Base-by-base conservation (phyloP, 441 rosid species). In the Mallotus japonicus region DNA sequence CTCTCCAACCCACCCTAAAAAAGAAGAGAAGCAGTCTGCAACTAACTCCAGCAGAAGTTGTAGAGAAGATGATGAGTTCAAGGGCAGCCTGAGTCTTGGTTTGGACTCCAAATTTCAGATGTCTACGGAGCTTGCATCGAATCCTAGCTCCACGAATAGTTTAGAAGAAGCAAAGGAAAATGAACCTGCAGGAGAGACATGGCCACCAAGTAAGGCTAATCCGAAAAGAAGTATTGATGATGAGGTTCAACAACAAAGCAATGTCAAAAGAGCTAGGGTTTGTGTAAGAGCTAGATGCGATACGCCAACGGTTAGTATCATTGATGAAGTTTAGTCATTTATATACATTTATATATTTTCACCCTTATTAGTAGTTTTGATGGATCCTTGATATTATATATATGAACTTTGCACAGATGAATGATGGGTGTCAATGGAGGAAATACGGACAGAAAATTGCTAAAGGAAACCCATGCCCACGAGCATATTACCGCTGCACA, bases 361-460 rank as follows among this genome's bases (percentile, higher is more conserved):
- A 46, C 61, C 46, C 40, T 34, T 49, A 49, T 47, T 15, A 24
- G 8, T 51, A 4, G n/a, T 9, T 69, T 42, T 69, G 16, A 54
- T 34, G 59, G 8, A 37, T 37, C 9, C 17, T 1, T 32, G 47
- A 3, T 16, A 3, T 37, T 14, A 8, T 20, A 44, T 10, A 28
- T 8, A n/a, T 42, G 49, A n/a, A 6, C 19, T 44, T n/a, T 20
- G 4, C 12, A 13, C 77, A 93, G 98, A 89, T 93, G 93, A 89
- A 84, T 62, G 98, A 93, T 76, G 98, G 98, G 47, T 91, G 98
- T 55, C 98, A 91, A 73, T 92, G 98, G 98, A 89, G 96, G 75
- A 92, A 92, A 85, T 92, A 92, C 72, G 98, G 98, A n/a, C 98
- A 93, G 69, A 93, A 93, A 78, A 86, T 93, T 61, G 85, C 98